Base-by-base conservation (phyloP, 208 protist genomes). In the Crithidia bombi region DNA sequence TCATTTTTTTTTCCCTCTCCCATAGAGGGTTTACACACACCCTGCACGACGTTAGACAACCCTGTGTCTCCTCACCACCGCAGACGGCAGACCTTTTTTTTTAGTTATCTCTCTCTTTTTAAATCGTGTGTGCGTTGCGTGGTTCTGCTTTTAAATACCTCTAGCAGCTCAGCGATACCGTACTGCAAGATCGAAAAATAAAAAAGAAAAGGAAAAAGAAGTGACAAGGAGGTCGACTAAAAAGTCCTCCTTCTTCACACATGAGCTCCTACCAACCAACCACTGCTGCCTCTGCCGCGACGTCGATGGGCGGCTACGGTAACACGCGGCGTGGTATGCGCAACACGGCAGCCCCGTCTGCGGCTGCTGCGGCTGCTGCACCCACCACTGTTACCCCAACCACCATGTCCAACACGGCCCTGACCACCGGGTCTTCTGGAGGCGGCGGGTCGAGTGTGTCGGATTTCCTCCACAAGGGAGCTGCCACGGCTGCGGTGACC, bases 181-280 rank as follows among this genome's bases (percentile, higher is more conserved):
- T 15, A 41, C 36, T 15, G 12, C 36, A 41, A 41, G 9, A 47
- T 21, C 41, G 3, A 43, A 62, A 0, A 47, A 41, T 3, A 35
- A 41, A 23, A 32, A 47, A 62, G 5, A 62, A 25, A 23, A 47
- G 25, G 11, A 36, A 62, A 47, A 35, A 30, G 47, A 63, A 36
- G 10, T 17, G 43, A 46, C 0, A 35, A 43, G 10, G 28, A 38
- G 0, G n/a, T 6, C 43, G 35, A n/a, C n/a, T n/a, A n/a, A n/a
- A n/a, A n/a, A n/a, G n/a, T n/a, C n/a, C n/a, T n/a, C n/a, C n/a
- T n/a, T n/a, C n/a, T n/a, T n/a, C n/a, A n/a, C n/a, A n/a, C n/a
- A 63, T 80, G 74, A 75, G 63, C 17, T 74, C 74, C 12, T 57
- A 51, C 44, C 59, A 61, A 19, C 35, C 68, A 12, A n/a, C 54